Evolutionary conservation across 2,329 filamentous ascomycete species (phyloP).

Genomic region (Fusarium chaquense): DNA sequence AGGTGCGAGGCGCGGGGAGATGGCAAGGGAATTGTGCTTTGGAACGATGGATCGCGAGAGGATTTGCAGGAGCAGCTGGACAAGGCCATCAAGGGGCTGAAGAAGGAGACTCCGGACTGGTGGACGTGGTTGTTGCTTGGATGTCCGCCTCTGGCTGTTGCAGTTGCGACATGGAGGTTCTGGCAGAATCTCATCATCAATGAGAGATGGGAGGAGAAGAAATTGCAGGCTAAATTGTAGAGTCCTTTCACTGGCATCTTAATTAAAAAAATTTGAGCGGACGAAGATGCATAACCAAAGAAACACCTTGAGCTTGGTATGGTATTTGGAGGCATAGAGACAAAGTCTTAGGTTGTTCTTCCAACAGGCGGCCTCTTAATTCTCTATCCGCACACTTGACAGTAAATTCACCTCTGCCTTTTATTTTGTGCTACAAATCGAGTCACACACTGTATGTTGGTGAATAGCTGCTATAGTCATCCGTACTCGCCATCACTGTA

Average conservation of each 20-base stretch:
- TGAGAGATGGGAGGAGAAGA: slow-evolving; percentile 74
- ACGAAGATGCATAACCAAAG: neutral
- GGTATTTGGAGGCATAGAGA: neutral
- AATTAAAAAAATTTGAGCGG: neutral
- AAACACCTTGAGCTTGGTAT: neutral
- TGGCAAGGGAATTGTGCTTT: slow-evolving; percentile 82
- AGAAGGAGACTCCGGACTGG: slow-evolving; percentile 76
- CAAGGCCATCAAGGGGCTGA: slow-evolving; percentile 73
- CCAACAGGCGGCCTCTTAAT: too few relatives aligned
- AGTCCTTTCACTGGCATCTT: neutral
- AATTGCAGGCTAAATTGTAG: slow-evolving; percentile 51
- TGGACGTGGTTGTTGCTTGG: slow-evolving; percentile 81
- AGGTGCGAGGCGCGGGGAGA: slow-evolving; percentile 74
- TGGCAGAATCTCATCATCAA: slow-evolving; percentile 79
- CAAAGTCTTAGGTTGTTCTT: too few relatives aligned
- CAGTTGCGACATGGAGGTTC: slow-evolving; percentile 77
- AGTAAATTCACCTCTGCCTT: neutral
- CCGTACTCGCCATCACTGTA: neutral
- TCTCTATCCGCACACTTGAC: too few relatives aligned
- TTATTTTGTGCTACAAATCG: neutral
- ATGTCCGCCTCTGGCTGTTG: slow-evolving; percentile 79
- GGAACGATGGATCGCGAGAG: slow-evolving; percentile 85
- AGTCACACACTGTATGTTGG: neutral
- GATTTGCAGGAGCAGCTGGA: slow-evolving; percentile 76
- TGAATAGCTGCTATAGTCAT: neutral